Percentiles rank a stretch among this genome's conserved stretches.
phyloP scores from a whole-genome alignment of 352 stramenopile species.

The Pythium vanterpoolii region DNA sequence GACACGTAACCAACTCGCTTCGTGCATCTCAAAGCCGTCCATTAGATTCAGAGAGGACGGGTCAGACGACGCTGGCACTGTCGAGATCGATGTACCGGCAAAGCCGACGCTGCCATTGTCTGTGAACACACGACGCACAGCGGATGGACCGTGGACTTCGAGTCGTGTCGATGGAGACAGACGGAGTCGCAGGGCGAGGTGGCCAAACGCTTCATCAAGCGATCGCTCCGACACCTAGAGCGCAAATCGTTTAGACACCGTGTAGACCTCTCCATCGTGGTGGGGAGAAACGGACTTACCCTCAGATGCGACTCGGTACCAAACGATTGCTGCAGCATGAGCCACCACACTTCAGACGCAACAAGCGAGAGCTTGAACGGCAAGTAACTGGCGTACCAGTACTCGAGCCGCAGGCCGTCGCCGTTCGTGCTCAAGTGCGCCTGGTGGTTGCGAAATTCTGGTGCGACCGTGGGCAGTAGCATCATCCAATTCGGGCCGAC shows the following conservation, averaged over 20 bases:
- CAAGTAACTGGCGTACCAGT: neutral
- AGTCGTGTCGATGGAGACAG: neutral
- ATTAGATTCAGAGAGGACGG: neutral
- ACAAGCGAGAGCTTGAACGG: conserved; percentile 6
- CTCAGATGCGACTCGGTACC: neutral
- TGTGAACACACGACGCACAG: neutral
- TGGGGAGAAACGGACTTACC: neutral
- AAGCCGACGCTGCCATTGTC: neutral
- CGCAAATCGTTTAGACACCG: neutral
- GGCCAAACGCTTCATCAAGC: neutral
- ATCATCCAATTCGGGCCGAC: neutral
- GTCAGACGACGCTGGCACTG: neutral
- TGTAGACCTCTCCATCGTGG: no score
- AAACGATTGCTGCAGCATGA: neutral
- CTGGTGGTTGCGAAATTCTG: neutral
- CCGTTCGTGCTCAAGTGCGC: neutral
- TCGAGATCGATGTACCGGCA: neutral
- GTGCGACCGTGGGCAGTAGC: neutral
- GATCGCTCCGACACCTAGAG: neutral
- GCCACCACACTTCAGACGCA: neutral
- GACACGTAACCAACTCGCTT: neutral
- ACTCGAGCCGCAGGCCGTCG: neutral
- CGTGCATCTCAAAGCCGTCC: neutral
- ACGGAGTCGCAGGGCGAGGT: neutral
- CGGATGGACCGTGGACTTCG: neutral